Percentiles rank a stretch among this genome's conserved stretches.
phyloP scores from a whole-genome alignment of 805 yeast genomes.

The Cyberlindnera euphorbiiphila region DNA sequence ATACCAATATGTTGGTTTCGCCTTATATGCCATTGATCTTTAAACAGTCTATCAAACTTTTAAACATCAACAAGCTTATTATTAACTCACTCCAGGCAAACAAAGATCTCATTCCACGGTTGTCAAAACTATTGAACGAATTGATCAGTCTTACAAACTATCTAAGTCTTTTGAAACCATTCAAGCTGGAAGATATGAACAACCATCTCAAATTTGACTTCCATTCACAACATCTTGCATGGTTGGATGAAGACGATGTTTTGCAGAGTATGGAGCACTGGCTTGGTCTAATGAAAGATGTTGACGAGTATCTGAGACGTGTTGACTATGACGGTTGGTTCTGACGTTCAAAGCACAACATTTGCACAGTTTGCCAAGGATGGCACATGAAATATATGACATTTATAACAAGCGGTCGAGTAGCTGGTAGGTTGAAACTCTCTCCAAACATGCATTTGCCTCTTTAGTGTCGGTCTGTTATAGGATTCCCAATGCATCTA shows the following conservation, averaged over 20 bases:
- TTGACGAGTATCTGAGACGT: conserved; percentile 14
- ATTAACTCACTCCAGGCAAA: conserved; percentile 29
- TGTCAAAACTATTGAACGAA: conserved; percentile 27
- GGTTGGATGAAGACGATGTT: conserved; percentile 23
- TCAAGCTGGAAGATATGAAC: conserved; percentile 23
- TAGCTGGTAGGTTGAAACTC: too few relatives aligned
- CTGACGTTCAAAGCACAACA: too few relatives aligned
- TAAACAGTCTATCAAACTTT: conserved; percentile 26
- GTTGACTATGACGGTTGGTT: conserved; percentile 30
- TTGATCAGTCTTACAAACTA: conserved; percentile 26
- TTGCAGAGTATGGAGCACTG: conserved; percentile 12
- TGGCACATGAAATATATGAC: too few relatives aligned
- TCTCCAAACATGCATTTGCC: too few relatives aligned
- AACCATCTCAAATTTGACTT: conserved; percentile 25
- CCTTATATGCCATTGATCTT: conserved; percentile 30
- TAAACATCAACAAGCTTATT: conserved; percentile 27
- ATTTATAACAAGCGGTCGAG: too few relatives aligned
- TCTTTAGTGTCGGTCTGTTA: too few relatives aligned
- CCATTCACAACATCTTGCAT: conserved; percentile 17
- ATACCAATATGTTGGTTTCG: conserved; percentile 16
- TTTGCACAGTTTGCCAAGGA: too few relatives aligned
- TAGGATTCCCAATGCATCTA: too few relatives aligned
- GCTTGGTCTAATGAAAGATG: conserved; percentile 25
- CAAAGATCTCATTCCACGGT: conserved; percentile 20
- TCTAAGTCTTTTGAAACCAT: conserved; percentile 29